Percentiles rank a stretch among this genome's conserved stretches.
Evolutionary conservation across 305 asterid species (phyloP).

Genomic region (Fraxinus ornus): DNA sequence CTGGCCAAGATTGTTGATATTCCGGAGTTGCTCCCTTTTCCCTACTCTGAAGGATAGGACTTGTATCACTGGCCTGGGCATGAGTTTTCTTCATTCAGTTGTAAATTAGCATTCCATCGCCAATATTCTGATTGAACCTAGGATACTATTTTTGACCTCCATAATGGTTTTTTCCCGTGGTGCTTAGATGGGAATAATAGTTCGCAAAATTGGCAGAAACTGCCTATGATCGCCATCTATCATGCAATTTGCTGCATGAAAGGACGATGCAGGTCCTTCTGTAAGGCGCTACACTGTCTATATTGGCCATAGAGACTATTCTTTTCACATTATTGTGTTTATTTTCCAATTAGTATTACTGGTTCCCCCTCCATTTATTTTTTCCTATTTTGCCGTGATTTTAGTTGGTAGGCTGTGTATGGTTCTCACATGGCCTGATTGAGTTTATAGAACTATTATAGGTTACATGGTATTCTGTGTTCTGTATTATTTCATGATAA

Average conservation of each 20-base stretch:
- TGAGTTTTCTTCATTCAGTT: constrained; percentile 58
- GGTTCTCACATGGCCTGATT: constrained; percentile 31
- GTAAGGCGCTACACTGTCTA: constrained; percentile 35
- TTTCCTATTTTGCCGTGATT: constrained; percentile 20
- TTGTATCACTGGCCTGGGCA: constrained; percentile 37
- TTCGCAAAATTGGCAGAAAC: constrained; percentile 18
- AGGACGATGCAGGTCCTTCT: constrained; percentile 36
- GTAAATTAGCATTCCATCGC: constrained; percentile 52
- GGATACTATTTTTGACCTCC: constrained; percentile 48
- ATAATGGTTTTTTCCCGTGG: constrained; percentile 35
- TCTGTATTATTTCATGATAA: constrained; percentile 45
- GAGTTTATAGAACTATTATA: constrained; percentile 36
- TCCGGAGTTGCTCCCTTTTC: constrained; percentile 27
- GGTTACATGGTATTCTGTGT: constrained; percentile 31
- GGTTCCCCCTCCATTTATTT: constrained; percentile 11
- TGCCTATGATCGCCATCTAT: constrained; percentile 23
- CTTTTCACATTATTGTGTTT: constrained; percentile 33
- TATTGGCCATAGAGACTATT: constrained; percentile 42
- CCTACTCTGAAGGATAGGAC: constrained; percentile 40
- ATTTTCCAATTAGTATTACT: constrained; percentile 32
- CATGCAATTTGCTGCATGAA: constrained; percentile 30
- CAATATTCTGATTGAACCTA: constrained; percentile 47
- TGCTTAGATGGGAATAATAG: constrained; percentile 47
- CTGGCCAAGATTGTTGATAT: constrained; percentile 19
- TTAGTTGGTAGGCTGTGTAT: constrained; percentile 42